Percentiles rank a stretch among this genome's conserved stretches.
phyloP scores from a whole-genome alignment of 179 eudicot genomes.

The Camellia oleifera region DNA sequence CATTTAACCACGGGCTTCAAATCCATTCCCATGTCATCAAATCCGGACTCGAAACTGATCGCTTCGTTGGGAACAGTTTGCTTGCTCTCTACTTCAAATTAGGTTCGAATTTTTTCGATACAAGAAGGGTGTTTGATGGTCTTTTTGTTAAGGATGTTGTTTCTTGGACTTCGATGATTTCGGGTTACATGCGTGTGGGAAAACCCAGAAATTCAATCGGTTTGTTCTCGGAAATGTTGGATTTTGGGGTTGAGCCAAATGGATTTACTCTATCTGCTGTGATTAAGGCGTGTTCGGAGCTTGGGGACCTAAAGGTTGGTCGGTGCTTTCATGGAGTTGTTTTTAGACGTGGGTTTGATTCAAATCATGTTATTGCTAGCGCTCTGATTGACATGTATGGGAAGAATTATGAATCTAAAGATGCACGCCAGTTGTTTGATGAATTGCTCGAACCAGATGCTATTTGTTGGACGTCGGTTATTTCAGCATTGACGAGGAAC shows the following conservation, averaged over 20 bases:
- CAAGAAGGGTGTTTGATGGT: constrained; percentile 53
- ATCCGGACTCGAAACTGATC: constrained; percentile 53
- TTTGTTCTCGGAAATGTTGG: constrained; percentile 51
- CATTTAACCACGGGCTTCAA: constrained; percentile 56
- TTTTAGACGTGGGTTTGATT: constrained; percentile 52
- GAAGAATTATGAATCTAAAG: constrained; percentile 38
- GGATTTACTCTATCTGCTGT: constrained; percentile 65
- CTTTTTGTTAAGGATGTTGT: constrained; percentile 45
- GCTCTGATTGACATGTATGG: constrained; percentile 74
- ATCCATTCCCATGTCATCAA: constrained; percentile 69
- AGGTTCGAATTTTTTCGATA: constrained; percentile 30
- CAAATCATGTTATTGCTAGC: constrained; percentile 56
- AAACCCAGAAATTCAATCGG: constrained; percentile 43
- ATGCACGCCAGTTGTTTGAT: constrained; percentile 63
- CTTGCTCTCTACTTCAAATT: constrained; percentile 72
- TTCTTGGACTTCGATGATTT: constrained; percentile 83
- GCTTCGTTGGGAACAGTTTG: constrained; percentile 67
- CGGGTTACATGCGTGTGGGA: constrained; percentile 67
- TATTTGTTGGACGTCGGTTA: constrained; percentile 71
- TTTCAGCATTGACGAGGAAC: constrained; percentile 60
- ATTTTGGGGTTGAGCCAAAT: constrained; percentile 54
- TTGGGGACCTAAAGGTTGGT: constrained; percentile 50
- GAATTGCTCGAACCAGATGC: constrained; percentile 62
- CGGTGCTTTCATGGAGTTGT: constrained; percentile 60
- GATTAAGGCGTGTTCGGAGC: constrained; percentile 51